phyloP scores from a whole-genome alignment of 805 yeast genomes.

The Metschnikowia matae region DNA sequence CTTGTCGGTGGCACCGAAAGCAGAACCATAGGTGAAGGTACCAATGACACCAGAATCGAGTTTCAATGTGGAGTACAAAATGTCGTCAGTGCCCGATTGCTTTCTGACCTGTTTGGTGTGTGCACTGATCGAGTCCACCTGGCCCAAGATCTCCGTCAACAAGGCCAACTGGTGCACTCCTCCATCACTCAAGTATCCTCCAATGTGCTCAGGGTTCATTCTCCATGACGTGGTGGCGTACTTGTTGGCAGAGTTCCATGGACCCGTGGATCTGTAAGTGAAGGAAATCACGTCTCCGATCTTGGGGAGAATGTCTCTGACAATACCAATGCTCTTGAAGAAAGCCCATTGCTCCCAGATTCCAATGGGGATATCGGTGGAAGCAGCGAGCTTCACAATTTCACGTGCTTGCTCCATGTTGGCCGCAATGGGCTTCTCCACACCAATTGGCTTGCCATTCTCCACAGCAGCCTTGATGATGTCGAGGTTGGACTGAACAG shows the following conservation, averaged over 20 bases:
- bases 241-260: conserved; percentile 57
- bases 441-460: conserved; percentile 69
- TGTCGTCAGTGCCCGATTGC: conserved; percentile 78
- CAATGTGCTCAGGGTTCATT: conserved; percentile 83
- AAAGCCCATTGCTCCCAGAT: conserved; percentile 87
- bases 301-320: conserved; percentile 55
- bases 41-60: conserved; percentile 67
- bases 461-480: conserved; percentile 67
- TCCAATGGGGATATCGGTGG: conserved; percentile 63
- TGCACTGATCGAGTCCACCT: conserved; percentile 66
- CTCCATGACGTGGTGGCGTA: conserved; percentile 80
- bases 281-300: conserved; percentile 74
- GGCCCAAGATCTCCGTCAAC: conserved; percentile 77
- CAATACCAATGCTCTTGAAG: conserved; percentile 51
- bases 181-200: conserved; percentile 90
- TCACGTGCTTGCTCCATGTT: conserved; percentile 73
- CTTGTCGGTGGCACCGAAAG: conserved; percentile 79
- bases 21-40: conserved; percentile 81
- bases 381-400: conserved; percentile 62
- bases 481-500: conserved; percentile 75
- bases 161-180: conserved; percentile 95
- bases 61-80: conserved; percentile 65
- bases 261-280: conserved; percentile 71
- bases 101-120: conserved; percentile 72
- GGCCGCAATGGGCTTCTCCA: conserved; percentile 95